A percentile compares a stretch with the other conserved stretches of the same genome.
phyloP scores from a whole-genome alignment of 2,329 filamentous ascomycete species.

The Fusarium sp. region DNA sequence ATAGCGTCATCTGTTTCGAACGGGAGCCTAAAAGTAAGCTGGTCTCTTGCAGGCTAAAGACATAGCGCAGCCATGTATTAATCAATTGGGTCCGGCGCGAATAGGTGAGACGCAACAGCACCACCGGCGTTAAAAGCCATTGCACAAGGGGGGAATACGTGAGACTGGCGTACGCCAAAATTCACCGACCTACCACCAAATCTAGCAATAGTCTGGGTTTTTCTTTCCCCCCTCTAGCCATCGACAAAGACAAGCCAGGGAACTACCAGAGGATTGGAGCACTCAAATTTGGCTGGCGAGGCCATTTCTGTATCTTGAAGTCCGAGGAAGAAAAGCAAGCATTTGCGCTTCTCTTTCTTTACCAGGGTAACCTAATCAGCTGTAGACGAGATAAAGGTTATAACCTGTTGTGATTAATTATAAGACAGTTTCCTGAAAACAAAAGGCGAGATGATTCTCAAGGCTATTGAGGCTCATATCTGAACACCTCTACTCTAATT shows the following conservation, averaged over 20 bases:
- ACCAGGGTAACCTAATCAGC: not conserved
- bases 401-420: not conserved
- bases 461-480: not conserved
- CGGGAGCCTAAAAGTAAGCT: not conserved
- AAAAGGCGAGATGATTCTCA: not conserved
- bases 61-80: not conserved
- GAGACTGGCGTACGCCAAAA: no score
- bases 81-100: not conserved
- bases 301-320: not conserved
- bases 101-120: accelerated
- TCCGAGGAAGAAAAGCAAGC: no score
- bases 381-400: not conserved
- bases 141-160: accelerated
- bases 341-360: no score
- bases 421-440: not conserved
- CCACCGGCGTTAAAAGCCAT: accelerated
- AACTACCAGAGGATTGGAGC: not conserved
- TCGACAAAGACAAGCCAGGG: not conserved
- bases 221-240: not conserved
- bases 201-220: not conserved
- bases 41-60: accelerated
- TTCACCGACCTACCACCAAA: not conserved
- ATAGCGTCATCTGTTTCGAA: not conserved
- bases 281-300: not conserved
- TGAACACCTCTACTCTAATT: not conserved